phyloP scores from a whole-genome alignment of 2,329 filamentous ascomycete species.

The Akanthomyces uredinophilus region DNA sequence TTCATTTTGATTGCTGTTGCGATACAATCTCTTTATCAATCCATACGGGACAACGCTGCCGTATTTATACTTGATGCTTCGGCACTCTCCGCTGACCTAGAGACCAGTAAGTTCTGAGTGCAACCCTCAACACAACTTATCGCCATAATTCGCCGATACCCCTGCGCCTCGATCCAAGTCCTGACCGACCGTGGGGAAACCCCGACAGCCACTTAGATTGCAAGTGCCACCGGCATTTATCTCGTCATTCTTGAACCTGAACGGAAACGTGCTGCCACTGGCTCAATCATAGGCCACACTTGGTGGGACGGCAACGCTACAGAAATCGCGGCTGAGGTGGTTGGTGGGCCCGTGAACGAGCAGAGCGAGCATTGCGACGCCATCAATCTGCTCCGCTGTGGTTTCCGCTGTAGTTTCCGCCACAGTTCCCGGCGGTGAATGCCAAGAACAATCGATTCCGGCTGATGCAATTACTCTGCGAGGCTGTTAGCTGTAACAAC shows the following conservation, averaged over 20 bases:
- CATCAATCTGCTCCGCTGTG: background rate
- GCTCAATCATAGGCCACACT: background rate
- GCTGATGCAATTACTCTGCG: too few relatives aligned
- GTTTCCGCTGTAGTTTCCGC: background rate
- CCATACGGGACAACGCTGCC: background rate
- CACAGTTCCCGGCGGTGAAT: background rate
- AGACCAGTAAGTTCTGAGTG: background rate
- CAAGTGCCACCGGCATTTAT: background rate
- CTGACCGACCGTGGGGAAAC: conserved; percentile 7
- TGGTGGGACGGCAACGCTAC: background rate
- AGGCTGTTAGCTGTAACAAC: too few relatives aligned
- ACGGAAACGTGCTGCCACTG: conserved; percentile 4
- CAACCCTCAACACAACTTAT: background rate
- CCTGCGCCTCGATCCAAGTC: conserved; percentile 1
- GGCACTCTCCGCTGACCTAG: background rate
- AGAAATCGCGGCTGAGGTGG: conserved; percentile 6
- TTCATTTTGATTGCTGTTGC: conserved; percentile 14
- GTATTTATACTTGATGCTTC: conserved; percentile 6
- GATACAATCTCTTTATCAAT: background rate
- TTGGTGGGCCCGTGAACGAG: conserved; percentile 6
- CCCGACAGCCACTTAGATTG: background rate
- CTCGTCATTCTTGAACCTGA: background rate
- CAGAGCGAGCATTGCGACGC: conserved; percentile 3
- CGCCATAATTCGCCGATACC: background rate
- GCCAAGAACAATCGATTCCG: background rate